Conservation (phyloP, 768 basidiomycete genomes). For the Suillus weaverae region DNA sequence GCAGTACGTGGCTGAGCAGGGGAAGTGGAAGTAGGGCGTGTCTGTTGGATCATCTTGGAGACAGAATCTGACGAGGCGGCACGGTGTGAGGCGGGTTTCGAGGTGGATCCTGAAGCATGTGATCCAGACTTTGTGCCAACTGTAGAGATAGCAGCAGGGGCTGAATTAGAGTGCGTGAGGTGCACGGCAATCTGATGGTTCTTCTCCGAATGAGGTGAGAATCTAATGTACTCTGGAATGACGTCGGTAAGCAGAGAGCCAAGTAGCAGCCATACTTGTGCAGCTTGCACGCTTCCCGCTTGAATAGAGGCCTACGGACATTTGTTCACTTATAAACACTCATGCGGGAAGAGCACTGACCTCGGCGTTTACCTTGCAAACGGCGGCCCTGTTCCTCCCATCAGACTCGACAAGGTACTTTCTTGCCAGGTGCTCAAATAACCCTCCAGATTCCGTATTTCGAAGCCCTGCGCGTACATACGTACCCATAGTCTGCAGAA, state of each 20-base stretch:
- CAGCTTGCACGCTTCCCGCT: conserved; percentile 53
- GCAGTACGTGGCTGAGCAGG: conserved; percentile 25
- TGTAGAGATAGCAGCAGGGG: conserved; percentile 41
- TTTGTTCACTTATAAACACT: background rate
- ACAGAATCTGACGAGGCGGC: conserved; percentile 27
- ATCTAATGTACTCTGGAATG: conserved; percentile 36
- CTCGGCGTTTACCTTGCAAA: conserved; percentile 50
- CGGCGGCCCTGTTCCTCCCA: conserved; percentile 46
- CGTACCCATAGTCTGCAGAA: conserved; percentile 58
- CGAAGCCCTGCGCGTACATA: conserved; percentile 28
- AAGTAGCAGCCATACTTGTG: conserved; percentile 69
- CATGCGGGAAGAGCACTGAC: conserved; percentile 28
- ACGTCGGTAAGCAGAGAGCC: conserved; percentile 54
- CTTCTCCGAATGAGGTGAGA: conserved; percentile 19
- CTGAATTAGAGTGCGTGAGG: conserved; percentile 40
- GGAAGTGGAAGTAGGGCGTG: conserved; percentile 19
- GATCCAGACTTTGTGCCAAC: conserved; percentile 12
- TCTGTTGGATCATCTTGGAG: conserved; percentile 5
- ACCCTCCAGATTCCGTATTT: conserved; percentile 21
- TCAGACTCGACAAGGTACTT: conserved; percentile 48
- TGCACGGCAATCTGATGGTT: conserved; percentile 21
- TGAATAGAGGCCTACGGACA: conserved; percentile 53
- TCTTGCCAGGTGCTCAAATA: conserved; percentile 61
- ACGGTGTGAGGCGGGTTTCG: conserved; percentile 27
- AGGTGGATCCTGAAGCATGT: conserved; percentile 13